Evolutionary conservation across 2,329 filamentous ascomycete genomes (phyloP).

Genomic region (Tolypocladium endophyticum): DNA sequence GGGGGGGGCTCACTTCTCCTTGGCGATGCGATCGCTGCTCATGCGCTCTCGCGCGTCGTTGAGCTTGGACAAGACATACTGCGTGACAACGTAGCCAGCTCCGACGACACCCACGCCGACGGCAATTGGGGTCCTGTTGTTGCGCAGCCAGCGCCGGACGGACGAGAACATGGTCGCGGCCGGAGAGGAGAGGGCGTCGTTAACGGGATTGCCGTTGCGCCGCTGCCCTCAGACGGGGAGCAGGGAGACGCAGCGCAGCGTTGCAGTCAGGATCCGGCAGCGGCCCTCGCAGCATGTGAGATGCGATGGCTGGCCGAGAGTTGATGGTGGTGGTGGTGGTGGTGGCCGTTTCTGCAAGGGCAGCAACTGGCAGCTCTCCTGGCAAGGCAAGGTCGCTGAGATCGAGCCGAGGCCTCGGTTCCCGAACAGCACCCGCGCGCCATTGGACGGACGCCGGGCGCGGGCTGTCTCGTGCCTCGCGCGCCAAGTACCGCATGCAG

Average conservation of each 20-base stretch:
- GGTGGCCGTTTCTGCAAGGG: not conserved
- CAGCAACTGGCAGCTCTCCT: not conserved
- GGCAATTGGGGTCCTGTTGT: slow-evolving; percentile 82
- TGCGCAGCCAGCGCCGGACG: slow-evolving; percentile 81
- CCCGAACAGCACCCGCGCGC: not conserved
- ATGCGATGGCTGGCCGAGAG: not conserved
- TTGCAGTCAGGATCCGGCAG: not conserved
- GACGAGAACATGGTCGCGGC: slow-evolving; percentile 48
- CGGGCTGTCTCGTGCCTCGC: not conserved
- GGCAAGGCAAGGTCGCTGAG: no score
- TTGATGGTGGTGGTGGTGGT: not conserved
- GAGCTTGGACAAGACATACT: slow-evolving; percentile 87
- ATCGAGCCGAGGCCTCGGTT: slow-evolving; percentile 4
- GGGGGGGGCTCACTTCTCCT: slow-evolving; percentile 70
- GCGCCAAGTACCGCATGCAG: not conserved
- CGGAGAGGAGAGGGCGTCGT: not conserved
- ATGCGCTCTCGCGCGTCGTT: slow-evolving; percentile 91
- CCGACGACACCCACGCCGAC: slow-evolving; percentile 81
- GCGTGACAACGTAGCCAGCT: slow-evolving; percentile 81
- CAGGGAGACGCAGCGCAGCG: not conserved
- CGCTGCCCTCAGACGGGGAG: not conserved
- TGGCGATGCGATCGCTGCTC: slow-evolving; percentile 89
- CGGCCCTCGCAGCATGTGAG: not conserved
- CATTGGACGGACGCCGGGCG: not conserved
- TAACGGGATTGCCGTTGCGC: not conserved